Evolutionary conservation across 306 rosid genomes (phyloP).

Genomic region (Castanea crenata): DNA sequence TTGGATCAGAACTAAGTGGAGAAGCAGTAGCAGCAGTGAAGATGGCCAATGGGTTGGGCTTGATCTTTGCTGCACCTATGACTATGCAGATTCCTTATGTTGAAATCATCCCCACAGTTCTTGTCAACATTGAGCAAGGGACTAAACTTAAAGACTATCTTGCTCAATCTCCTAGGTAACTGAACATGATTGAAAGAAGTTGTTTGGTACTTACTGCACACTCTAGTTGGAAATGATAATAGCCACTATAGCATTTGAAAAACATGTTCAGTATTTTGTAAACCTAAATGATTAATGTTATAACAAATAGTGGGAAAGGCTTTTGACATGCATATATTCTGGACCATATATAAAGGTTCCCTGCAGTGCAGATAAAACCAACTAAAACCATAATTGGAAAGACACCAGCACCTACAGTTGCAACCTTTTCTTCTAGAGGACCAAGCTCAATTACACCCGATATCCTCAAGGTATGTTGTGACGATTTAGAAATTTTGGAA

Average conservation of each 20-base stretch:
- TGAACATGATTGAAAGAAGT: neutral
- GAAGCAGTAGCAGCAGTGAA: conserved; percentile 35
- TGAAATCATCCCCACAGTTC: conserved; percentile 39
- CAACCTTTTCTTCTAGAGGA: conserved; percentile 60
- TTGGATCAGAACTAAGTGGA: conserved; percentile 20
- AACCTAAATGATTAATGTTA: neutral
- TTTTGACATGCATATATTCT: neutral
- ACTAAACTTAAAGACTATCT: conserved; percentile 39
- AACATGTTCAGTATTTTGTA: too few species aligned
- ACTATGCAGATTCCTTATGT: conserved; percentile 21
- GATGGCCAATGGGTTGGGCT: conserved; percentile 34
- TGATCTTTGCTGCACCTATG: conserved; percentile 41
- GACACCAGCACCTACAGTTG: conserved; percentile 45
- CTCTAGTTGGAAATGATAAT: neutral
- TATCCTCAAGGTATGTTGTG: conserved; percentile 45
- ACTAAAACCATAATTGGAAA: conserved; percentile 19
- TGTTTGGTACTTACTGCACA: neutral
- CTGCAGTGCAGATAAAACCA: conserved; percentile 22
- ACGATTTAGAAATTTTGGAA: neutral
- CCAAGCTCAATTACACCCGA: conserved; percentile 46
- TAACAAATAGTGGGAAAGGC: too few species aligned
- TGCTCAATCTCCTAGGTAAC: conserved; percentile 24
- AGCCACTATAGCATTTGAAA: neutral
- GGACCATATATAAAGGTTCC: conserved; percentile 18
- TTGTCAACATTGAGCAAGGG: conserved; percentile 33